Base-by-base conservation (phyloP, 257 asterid species). In the Prunella vulgaris region DNA sequence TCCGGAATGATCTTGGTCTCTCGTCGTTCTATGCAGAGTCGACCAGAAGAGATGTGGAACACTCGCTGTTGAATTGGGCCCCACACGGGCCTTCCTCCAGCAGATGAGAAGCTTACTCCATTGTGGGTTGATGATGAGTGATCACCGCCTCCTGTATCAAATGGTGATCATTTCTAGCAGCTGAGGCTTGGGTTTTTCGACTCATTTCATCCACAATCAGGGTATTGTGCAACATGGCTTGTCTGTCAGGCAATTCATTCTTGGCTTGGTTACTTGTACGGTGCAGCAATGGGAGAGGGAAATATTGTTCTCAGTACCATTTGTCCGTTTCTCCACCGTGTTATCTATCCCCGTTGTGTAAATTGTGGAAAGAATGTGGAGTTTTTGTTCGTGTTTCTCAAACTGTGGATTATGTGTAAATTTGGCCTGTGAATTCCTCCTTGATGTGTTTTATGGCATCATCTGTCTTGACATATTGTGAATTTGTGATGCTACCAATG, bases 161-260 rank as follows among this genome's bases (percentile, higher is more conserved):
- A 13, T 12, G 51, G 51, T 46, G 51, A 35, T 35, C 10, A 12
- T 10, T 38, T 38, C 1, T 10, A 38, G 48, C 15, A 14, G 24
- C 6, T 7, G 56, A 48, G 56, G 56, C 56, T 46, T n/a, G n/a
- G 53, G 18, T 42, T 42, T 13, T 42, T 9, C 3, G 68, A 70
- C 60, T 49, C 75, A 9, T 64, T 30, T n/a, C 6, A 10, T 40
- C 48, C 10, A 21, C 46, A 30, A 61, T 53, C 15, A 73, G 70
- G 72, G 32, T 57, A 59, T 63, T 73, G 25, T 15, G 7, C 57
- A 17, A 21, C 84, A 12, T 56, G 79, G 73, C 48, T 62, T 21
- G 52, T 46, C 75, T 85, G 85, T 82, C 91, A 69, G 96, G 96
- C 96, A 89, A 89, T 89, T 89, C 96, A 89, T 87, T 89, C 96